Base-by-base conservation (phyloP, 1,139 yeast species). In the Geotrichum candidum region DNA sequence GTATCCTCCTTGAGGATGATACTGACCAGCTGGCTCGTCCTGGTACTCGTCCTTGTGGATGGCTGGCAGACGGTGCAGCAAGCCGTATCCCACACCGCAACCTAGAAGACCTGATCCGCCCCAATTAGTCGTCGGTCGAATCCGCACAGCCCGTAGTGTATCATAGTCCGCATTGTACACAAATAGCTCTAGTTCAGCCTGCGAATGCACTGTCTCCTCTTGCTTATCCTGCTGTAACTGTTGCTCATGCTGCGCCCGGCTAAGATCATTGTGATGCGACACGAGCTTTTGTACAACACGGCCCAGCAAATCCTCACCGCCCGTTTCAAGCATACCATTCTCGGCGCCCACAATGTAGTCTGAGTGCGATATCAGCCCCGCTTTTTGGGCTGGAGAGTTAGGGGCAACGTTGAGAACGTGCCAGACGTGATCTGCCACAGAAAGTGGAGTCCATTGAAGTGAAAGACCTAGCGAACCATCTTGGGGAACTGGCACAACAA, bases 81-180 rank as follows among this genome's bases (percentile, higher is more conserved):
- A 79, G 0, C 98, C 98, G 70, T 91, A 92, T 0, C 97, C 98
- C 11, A 94, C 96, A 67, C 92, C 96, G 75, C 97, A 92, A 1
- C 99, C 99, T 53, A 94, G 77, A 48, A 91, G 78, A 0, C 97
- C 97, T 65, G 79, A 81, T 0, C 88, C 87, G 27, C 87, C 87
- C 84, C 86, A 83, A 29, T 72, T 71, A 11, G 76, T 76, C 64
- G 80, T 80, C 2, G 92, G 90, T 61, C 84, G 79, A 27, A 92
- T 90, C 0, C 90, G 84, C 3, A 92, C 96, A 0, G 97, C 97
- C 67, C 98, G 82, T 57, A 90, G 85, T 6, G 88, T 81, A 72
- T 92, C 95, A 69, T 85, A 86, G 68, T 88, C 95, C 68, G 88
- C 92, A 73, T 94, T 94, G 75, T 92, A 94, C 0, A 92, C 97